Evolutionary conservation across 148 eudicot species (phyloP).

Genomic region (Heliamphora exappendiculata): DNA sequence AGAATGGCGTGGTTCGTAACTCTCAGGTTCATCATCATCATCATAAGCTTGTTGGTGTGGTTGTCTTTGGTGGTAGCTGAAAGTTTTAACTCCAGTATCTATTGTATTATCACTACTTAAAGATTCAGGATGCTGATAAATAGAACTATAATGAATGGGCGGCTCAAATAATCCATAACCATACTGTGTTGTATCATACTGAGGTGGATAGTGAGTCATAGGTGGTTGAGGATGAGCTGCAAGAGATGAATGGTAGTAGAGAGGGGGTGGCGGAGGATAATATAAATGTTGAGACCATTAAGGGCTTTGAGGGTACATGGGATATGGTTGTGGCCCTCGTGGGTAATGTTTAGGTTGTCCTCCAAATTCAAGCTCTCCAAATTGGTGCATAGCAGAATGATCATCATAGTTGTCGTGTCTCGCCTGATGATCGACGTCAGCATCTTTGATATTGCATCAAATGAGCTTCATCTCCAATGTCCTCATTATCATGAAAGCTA

Average conservation of each 20-base stretch:
- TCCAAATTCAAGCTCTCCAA: neutral
- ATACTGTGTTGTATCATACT: neutral
- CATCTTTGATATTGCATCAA: too few relatives aligned
- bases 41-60: neutral
- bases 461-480: neutral
- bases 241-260: neutral
- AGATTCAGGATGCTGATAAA: neutral
- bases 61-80: neutral
- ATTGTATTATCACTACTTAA: neutral
- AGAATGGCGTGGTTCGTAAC: neutral
- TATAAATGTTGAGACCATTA: neutral
- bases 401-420: neutral
- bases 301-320: neutral
- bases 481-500: neutral
- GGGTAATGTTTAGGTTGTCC: neutral
- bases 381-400: neutral
- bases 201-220: neutral
- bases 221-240: neutral
- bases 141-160: neutral
- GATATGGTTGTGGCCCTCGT: too few relatives aligned
- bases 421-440: neutral
- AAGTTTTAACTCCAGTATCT: neutral
- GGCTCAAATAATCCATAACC: neutral
- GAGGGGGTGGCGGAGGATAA: neutral
- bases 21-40: neutral